Evolutionary conservation across 345 rosid species (phyloP).

Genomic region (Eucalyptus pumila): DNA sequence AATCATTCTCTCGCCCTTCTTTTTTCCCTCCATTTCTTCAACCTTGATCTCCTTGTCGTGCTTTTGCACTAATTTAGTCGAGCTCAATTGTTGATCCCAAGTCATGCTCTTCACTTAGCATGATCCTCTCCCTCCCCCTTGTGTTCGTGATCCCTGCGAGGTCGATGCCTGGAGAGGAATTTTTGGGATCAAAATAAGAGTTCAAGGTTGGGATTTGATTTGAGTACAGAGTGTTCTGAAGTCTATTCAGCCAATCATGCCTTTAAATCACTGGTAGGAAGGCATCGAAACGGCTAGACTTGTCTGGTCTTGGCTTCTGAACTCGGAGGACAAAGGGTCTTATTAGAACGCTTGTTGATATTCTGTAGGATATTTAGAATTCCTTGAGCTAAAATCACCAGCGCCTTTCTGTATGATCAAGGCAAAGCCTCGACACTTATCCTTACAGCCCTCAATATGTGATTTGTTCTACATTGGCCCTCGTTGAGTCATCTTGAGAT

Average conservation of each 20-base stretch:
- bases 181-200: not conserved
- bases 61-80: not conserved
- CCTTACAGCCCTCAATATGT: not conserved
- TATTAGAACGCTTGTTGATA: not conserved
- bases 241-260: conserved; percentile 11
- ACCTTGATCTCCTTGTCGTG: not conserved
- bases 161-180: not conserved
- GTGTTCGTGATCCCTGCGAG: not conserved
- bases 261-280: conserved; percentile 58
- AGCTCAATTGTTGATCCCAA: not conserved
- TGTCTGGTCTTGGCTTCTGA: conserved; percentile 70
- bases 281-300: conserved; percentile 53
- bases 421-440: not conserved
- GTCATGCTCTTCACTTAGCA: not conserved
- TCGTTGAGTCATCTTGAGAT: not conserved
- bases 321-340: conserved; percentile 31
- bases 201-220: not conserved
- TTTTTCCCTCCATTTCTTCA: not conserved
- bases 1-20: not conserved
- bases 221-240: not conserved
- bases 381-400: not conserved
- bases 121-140: not conserved
- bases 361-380: not conserved
- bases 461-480: not conserved
- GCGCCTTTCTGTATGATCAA: not conserved